Evolutionary conservation across 768 basidiomycete genomes (phyloP).

Genomic region (Amanita pallidorosea): DNA sequence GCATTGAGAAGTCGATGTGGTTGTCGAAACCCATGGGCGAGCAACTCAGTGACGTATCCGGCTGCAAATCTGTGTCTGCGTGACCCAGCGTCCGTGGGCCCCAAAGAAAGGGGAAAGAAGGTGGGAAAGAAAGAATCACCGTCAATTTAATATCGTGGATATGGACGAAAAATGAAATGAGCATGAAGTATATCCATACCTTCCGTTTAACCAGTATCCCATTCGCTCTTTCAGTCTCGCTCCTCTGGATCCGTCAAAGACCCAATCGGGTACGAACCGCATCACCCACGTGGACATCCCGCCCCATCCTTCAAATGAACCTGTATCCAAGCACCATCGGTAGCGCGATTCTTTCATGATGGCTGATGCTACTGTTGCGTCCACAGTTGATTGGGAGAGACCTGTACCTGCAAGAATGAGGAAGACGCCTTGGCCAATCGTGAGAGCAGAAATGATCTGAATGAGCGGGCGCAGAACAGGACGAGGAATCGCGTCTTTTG

Average conservation of each 20-base stretch:
- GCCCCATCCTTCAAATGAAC: constrained; percentile 25
- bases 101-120: neutral
- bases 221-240: constrained; percentile 24
- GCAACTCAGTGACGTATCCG: constrained; percentile 29
- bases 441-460: constrained; percentile 27
- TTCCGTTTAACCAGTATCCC: constrained; percentile 36
- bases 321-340: constrained; percentile 34
- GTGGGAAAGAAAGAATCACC: neutral
- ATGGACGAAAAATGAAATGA: neutral
- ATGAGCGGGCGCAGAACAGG: constrained; percentile 33
- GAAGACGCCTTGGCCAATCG: constrained; percentile 27
- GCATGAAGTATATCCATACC: constrained; percentile 15
- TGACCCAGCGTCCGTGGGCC: neutral
- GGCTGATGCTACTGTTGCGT: constrained; percentile 33
- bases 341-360: constrained; percentile 37
- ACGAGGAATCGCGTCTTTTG: constrained; percentile 19
- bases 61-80: constrained; percentile 35
- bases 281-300: constrained; percentile 24
- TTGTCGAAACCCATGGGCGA: constrained; percentile 24
- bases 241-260: constrained; percentile 19
- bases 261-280: constrained; percentile 23
- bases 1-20: constrained; percentile 30
- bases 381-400: constrained; percentile 32
- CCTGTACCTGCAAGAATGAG: constrained; percentile 36
- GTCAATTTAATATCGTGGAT: neutral